Percentiles rank a stretch among this genome's conserved stretches.
These are phyloP conservation scores for Sherardia arvensis DNA, from an alignment of 257 asterid species.

Conservation along the genomic window DNA sequence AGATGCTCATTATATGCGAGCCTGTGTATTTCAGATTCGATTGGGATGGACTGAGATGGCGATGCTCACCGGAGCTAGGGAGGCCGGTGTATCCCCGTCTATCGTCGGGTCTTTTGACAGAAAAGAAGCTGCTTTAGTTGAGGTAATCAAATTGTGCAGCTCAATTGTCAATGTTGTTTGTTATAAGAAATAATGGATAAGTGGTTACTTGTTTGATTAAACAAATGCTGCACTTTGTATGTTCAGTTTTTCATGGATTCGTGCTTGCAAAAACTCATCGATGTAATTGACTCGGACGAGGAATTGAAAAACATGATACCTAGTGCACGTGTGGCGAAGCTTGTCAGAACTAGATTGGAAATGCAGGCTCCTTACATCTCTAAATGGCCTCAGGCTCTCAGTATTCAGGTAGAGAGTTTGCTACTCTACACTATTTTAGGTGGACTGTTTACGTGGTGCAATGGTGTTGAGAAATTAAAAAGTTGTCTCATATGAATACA, in stretches of 20 bases:
- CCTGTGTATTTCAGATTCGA: conserved; percentile 41
- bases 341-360: conserved; percentile 73
- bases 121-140: conserved; percentile 90
- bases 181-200: not conserved
- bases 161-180: not conserved
- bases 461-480: not conserved
- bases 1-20: not conserved
- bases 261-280: conserved; percentile 72
- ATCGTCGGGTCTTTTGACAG: conserved; percentile 81
- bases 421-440: not conserved
- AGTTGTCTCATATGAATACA: conserved; percentile 15
- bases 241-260: conserved; percentile 93
- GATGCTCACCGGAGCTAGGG: conserved; percentile 91
- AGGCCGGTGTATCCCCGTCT: conserved; percentile 76
- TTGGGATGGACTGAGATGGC: conserved; percentile 92
- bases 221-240: not conserved
- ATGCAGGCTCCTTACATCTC: conserved; percentile 94
- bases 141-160: conserved; percentile 34
- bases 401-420: conserved; percentile 58
- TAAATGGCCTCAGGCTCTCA: conserved; percentile 94
- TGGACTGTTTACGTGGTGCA: not conserved
- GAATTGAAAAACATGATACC: conserved; percentile 57
- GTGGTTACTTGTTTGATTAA: not conserved
- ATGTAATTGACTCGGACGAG: conserved; percentile 50
- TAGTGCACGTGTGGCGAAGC: conserved; percentile 64